Evolutionary conservation across 2,329 filamentous ascomycete species (phyloP).

Genomic region (Fonsecaea multimorphosa): DNA sequence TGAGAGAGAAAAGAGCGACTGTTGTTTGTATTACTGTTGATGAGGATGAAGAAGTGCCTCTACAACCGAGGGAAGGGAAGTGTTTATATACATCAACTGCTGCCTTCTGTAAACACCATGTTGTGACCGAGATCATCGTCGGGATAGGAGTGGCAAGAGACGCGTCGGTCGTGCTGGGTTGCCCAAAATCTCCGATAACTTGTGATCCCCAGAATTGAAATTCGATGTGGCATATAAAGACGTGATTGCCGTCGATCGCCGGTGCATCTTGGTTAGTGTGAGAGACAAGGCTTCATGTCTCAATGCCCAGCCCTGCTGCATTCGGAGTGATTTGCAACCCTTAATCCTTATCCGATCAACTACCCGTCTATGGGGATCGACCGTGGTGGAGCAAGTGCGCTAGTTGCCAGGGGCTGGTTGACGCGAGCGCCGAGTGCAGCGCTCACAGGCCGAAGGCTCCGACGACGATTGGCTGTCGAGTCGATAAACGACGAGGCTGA

Average conservation of each 20-base stretch:
- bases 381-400: not conserved
- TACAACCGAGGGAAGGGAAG: not conserved
- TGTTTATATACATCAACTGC: constrained; percentile 19
- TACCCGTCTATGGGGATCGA: not conserved
- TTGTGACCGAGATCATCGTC: not conserved
- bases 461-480: not conserved
- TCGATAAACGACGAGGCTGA: constrained; percentile 1
- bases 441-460: not conserved
- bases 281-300: not conserved
- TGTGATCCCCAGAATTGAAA: not conserved
- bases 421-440: not conserved
- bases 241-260: not conserved
- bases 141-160: not conserved
- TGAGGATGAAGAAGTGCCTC: constrained; percentile 17
- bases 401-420: not conserved
- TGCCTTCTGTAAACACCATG: not conserved
- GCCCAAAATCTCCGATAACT: not conserved
- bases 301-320: constrained; percentile 2
- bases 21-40: constrained; percentile 14
- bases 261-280: not conserved
- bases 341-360: not conserved
- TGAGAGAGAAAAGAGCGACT: constrained; percentile 8
- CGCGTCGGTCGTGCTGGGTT: not conserved
- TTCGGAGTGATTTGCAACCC: constrained; percentile 5
- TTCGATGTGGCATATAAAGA: not conserved